Evolutionary conservation across 2,329 filamentous ascomycete species (phyloP), one percentile per base, ranked within the genome.

Genomic region (Zymoseptoria passerinii): DNA sequence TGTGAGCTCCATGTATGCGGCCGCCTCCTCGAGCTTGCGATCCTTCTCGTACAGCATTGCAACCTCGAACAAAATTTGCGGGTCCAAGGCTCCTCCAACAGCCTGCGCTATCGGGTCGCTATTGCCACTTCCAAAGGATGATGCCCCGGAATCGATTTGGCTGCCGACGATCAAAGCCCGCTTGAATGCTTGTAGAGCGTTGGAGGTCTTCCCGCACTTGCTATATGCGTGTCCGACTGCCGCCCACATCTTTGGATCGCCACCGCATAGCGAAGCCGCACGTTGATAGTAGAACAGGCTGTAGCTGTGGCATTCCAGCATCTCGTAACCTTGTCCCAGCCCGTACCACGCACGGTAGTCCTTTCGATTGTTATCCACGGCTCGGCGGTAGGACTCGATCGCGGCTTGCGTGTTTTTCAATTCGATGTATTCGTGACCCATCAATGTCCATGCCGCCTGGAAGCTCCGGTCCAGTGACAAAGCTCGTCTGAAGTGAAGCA

Each of bases 341-440:
- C 94, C 94, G 71, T 99, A 97, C 94, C 94, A 99, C 3, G 94
- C 94, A 58, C 94, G 88, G 72, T 97, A 97, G 72, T 99, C 94
- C 67, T 94, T 90, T 35, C 92, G 85, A 70, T 99, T 97, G 66
- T 94, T 90, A 68, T 99, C 94, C 1, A 99, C 92, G 1, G 94
- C 94, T 49, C 94, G 87, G 1, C 94, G 85, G 70, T 99, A 99
- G 1, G 90, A 95, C 73, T 99, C 94, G 61, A 99, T 97, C 8
- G 94, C 94, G 0, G 94, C 92, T 68, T 99, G 94, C 0, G 92
- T 97, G 71, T 99, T 99, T 71, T 97, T 99, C 75, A 99, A 85
- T 74, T 99, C 94, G 56, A 97, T 91, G 67, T 96, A 99, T 73
- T 99, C 94, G 73, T 99, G 94, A 1, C 94, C 94, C 92, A 99